Base-by-base conservation (phyloP, 805 yeast species). In the Limtongia smithiae region DNA sequence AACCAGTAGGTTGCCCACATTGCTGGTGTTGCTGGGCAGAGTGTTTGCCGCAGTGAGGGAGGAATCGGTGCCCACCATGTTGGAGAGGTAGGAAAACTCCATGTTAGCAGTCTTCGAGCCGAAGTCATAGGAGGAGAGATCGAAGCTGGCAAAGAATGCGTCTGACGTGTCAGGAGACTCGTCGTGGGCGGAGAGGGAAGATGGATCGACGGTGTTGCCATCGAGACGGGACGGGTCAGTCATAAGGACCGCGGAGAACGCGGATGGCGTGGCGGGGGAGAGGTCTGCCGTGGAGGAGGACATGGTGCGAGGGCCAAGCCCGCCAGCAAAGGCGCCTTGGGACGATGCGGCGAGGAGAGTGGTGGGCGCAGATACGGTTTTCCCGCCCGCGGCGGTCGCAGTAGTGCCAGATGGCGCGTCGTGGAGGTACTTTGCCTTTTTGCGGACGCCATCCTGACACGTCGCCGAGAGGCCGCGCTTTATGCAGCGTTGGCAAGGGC, bases 371-470 rank as follows among this genome's bases (percentile, higher is more conserved):
- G 37, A 12, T 22, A n/a, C 44, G 17, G 21, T 17, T n/a, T n/a
- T 12, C 14, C 35, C 25, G 12, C 38, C 27, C 17, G 45, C 41
- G 9, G 41, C 21, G 17, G 33, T 6, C 15, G 11, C 25, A 14
- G 48, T 28, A 17, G 42, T 17, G 20, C 28, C 68, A 70, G 1
- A 31, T 2, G 80, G 78, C 3, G 77, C 79, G 50, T 83, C 93
- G 27, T 78, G 72, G 46, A 90, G 66, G 57, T 90, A 90, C 65
- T 91, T 91, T n/a, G 72, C 72, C 68, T 85, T 85, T 55, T 79
- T 74, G 40, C 97, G 71, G 2, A 93, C 93, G 4, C 96, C 96
- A 69, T 93, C 97, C 28, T 78, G 79, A 68, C 97, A 91, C 0
- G 85, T 73, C 14, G 71, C 76, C 1, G 74, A 76, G 14, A 88